Evolutionary conservation across 306 rosid species (phyloP).

Genomic region (Prosopis cineraria): DNA sequence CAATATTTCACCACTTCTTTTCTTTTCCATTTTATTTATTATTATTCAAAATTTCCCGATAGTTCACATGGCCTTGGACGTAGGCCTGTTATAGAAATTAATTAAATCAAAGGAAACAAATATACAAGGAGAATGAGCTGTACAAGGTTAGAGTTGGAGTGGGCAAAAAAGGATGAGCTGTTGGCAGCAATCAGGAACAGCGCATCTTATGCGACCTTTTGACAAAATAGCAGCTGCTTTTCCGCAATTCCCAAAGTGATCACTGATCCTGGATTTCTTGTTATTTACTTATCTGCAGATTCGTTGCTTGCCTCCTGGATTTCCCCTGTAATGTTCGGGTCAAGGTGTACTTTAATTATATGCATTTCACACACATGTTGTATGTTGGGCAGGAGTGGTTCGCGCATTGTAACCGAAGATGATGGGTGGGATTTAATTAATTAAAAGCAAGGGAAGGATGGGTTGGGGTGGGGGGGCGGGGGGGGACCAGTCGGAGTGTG

Average conservation of each 20-base stretch:
- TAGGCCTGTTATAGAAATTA: background rate
- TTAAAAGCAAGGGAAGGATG: background rate
- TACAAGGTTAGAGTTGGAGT: slow-evolving; percentile 4
- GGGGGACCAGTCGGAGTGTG: slow-evolving; percentile 42
- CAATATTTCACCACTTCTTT: slow-evolving; percentile 27
- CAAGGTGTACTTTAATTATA: slow-evolving; percentile 26
- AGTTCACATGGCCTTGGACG: slow-evolving; percentile 19
- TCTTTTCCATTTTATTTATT: background rate
- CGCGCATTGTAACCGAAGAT: background rate
- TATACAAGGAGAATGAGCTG: background rate
- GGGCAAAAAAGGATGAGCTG: slow-evolving; percentile 34
- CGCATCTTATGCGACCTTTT: slow-evolving; percentile 34
- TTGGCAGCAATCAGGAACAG: background rate
- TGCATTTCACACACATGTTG: background rate
- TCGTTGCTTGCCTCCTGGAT: background rate
- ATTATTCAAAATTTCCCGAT: background rate
- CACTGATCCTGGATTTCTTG: background rate
- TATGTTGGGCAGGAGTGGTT: too few relatives aligned
- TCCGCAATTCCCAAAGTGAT: background rate
- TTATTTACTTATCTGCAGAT: background rate
- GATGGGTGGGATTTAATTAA: background rate
- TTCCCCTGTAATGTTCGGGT: background rate
- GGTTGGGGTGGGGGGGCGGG: slow-evolving; percentile 31
- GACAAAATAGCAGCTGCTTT: slow-evolving; percentile 40
- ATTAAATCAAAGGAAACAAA: background rate